Conservation (phyloP, 2,329 filamentous ascomycete species). For the Verruconis gallopava region DNA sequence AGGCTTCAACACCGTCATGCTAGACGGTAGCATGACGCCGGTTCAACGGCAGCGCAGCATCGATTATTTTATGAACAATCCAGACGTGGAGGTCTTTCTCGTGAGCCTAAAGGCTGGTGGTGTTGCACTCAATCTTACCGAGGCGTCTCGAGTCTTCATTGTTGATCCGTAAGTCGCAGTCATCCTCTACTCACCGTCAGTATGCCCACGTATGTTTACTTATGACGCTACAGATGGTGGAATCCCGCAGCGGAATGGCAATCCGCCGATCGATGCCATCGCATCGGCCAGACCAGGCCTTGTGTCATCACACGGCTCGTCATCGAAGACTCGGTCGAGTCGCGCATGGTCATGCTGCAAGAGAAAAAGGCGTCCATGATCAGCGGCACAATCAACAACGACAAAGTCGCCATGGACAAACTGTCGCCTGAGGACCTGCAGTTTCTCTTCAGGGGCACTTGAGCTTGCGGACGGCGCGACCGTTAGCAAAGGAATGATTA, state of each 20-base stretch:
- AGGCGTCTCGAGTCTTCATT: slow-evolving; percentile 90
- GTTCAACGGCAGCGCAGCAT: slow-evolving; percentile 87
- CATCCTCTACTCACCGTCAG: too few species aligned
- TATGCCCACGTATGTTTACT: too few species aligned
- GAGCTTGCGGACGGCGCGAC: too few species aligned
- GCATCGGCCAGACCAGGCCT: slow-evolving; percentile 86
- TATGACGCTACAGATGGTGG: slow-evolving; percentile 90
- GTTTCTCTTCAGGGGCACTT: slow-evolving; percentile 79
- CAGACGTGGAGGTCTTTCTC: slow-evolving; percentile 88
- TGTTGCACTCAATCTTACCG: slow-evolving; percentile 87
- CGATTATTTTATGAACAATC: slow-evolving; percentile 90
- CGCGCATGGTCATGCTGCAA: slow-evolving; percentile 85
- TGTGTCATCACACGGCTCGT: slow-evolving; percentile 90
- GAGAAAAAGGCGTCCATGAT: slow-evolving; percentile 99
- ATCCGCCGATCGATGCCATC: slow-evolving; percentile 72
- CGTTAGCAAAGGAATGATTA: too few species aligned
- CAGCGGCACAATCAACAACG: slow-evolving; percentile 88
- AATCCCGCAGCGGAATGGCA: slow-evolving; percentile 99
- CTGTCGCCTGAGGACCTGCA: slow-evolving; percentile 85
- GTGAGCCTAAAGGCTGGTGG: slow-evolving; percentile 94
- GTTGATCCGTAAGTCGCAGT: slow-evolving; percentile 80
- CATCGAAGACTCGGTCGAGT: slow-evolving; percentile 95
- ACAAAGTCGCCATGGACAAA: slow-evolving; percentile 82
- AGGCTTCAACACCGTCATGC: slow-evolving; percentile 97
- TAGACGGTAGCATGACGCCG: slow-evolving; percentile 95